phyloP scores from a whole-genome alignment of 2,329 filamentous ascomycete species.

The Nigrograna mackinnonii region DNA sequence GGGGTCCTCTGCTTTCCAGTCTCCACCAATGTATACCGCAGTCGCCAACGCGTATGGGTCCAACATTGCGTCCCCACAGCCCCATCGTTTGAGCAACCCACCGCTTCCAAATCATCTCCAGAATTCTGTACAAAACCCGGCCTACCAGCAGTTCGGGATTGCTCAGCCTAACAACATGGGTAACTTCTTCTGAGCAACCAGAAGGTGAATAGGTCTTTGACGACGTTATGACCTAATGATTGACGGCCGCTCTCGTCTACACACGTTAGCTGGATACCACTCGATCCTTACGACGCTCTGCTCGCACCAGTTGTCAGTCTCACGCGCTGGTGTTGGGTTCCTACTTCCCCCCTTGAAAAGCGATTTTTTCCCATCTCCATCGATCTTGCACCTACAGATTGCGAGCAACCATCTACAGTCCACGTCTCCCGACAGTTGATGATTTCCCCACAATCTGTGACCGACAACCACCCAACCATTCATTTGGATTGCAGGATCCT shows the following conservation, averaged over 20 bases:
- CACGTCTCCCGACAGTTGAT: no score
- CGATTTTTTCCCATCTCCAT: slow-evolving; percentile 26
- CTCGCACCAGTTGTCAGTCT: slow-evolving; percentile 21
- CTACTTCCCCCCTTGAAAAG: slow-evolving; percentile 16
- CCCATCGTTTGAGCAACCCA: slow-evolving; percentile 42
- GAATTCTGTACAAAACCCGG: slow-evolving; percentile 43
- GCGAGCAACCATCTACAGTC: slow-evolving; percentile 13
- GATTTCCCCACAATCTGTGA: no score
- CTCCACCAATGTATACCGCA: slow-evolving; percentile 38
- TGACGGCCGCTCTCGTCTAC: slow-evolving; percentile 39
- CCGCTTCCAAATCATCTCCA: slow-evolving; percentile 39
- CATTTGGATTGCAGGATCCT: slow-evolving; percentile 22
- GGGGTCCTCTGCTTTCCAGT: slow-evolving; percentile 21
- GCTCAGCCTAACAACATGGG: slow-evolving; percentile 45
- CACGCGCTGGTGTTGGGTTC: slow-evolving; percentile 23
- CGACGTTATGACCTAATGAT: slow-evolving; percentile 56
- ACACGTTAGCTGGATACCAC: no score
- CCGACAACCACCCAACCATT: slow-evolving; percentile 15
- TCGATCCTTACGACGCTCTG: slow-evolving; percentile 19
- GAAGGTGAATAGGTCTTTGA: slow-evolving; percentile 27
- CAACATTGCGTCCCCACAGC: slow-evolving; percentile 39
- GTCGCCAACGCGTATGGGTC: slow-evolving; percentile 33
- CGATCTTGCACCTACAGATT: slow-evolving; percentile 23
- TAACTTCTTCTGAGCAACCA: slow-evolving; percentile 45
- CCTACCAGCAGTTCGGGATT: slow-evolving; percentile 43